These are phyloP conservation scores for Ceratobasidium sp. DNA, from an alignment of 1,284 basidiomycete species.

Conservation along the genomic window DNA sequence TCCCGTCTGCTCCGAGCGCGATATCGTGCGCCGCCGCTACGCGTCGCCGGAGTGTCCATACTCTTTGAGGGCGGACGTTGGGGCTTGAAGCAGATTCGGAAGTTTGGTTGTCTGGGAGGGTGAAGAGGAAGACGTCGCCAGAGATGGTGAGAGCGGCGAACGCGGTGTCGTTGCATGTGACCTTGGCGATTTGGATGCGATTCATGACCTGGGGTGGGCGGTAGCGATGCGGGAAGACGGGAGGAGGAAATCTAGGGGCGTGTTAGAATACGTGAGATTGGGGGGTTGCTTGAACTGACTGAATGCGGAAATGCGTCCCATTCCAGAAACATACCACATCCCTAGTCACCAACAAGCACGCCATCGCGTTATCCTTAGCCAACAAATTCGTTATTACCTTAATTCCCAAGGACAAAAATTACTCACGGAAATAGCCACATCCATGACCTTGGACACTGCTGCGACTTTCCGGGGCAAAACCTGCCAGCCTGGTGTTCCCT, in stretches of 20 bases:
- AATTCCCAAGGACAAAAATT: conserved; percentile 4
- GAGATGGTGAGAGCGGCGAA: conserved; percentile 88
- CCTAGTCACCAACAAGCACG: conserved; percentile 74
- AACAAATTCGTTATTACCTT: not conserved
- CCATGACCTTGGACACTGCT: conserved; percentile 74
- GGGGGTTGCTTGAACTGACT: conserved; percentile 73
- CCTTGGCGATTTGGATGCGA: conserved; percentile 80
- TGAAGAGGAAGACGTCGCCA: conserved; percentile 93
- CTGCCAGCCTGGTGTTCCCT: conserved; percentile 79
- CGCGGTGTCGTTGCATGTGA: conserved; percentile 81
- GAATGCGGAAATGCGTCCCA: conserved; percentile 79
- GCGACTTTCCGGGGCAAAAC: conserved; percentile 85
- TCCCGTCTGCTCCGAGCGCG: conserved; percentile 87
- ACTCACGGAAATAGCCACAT: conserved; percentile 76
- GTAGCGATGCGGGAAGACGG: conserved; percentile 67
- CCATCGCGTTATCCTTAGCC: conserved; percentile 78
- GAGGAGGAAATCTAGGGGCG: conserved; percentile 11
- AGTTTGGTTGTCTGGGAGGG: conserved; percentile 60
- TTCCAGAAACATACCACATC: conserved; percentile 89
- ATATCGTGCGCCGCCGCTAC: conserved; percentile 69
- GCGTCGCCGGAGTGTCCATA: conserved; percentile 23
- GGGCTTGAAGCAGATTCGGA: conserved; percentile 45
- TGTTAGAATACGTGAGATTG: conserved; percentile 62
- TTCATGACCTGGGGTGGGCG: conserved; percentile 78
- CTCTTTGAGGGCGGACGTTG: conserved; percentile 30